phyloP scores from a whole-genome alignment of 371 early-diverging fungal genomes.

The Rhizopus microsporus region DNA sequence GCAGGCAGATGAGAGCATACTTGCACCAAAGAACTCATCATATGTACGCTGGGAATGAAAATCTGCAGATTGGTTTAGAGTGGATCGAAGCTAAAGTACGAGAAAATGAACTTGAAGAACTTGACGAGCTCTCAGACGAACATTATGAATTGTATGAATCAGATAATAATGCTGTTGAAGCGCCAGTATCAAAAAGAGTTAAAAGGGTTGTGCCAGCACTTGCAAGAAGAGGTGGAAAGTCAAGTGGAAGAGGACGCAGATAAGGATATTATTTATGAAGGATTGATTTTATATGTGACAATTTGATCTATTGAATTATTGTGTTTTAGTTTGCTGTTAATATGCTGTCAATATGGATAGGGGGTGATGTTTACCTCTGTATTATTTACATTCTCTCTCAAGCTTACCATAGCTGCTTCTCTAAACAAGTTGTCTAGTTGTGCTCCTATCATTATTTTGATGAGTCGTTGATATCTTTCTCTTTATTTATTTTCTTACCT shows the following conservation, averaged over 20 bases:
- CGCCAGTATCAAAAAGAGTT: too few relatives aligned
- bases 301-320: background rate
- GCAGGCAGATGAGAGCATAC: background rate
- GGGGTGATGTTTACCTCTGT: conserved; percentile 31
- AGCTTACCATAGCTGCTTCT: conserved; percentile 62
- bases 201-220: too few relatives aligned
- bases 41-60: conserved; percentile 1
- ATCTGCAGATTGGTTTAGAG: background rate
- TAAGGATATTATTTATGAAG: background rate
- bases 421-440: conserved; percentile 64
- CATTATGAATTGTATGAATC: too few relatives aligned
- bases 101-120: background rate
- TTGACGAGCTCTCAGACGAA: background rate
- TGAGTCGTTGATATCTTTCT: background rate
- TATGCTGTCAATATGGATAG: background rate
- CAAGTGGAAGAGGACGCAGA: too few relatives aligned
- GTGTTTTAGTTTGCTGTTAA: background rate
- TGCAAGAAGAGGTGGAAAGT: too few relatives aligned
- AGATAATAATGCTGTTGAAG: too few relatives aligned
- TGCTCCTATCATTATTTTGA: conserved; percentile 36
- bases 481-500: conserved; percentile 30
- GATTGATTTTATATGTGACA: background rate
- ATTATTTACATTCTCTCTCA: conserved; percentile 57
- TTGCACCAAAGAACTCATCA: background rate
- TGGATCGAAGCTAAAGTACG: background rate